These are phyloP conservation scores for Epichloe gansuensis DNA, from an alignment of 2,329 filamentous ascomycete genomes.

Conservation along the genomic window DNA sequence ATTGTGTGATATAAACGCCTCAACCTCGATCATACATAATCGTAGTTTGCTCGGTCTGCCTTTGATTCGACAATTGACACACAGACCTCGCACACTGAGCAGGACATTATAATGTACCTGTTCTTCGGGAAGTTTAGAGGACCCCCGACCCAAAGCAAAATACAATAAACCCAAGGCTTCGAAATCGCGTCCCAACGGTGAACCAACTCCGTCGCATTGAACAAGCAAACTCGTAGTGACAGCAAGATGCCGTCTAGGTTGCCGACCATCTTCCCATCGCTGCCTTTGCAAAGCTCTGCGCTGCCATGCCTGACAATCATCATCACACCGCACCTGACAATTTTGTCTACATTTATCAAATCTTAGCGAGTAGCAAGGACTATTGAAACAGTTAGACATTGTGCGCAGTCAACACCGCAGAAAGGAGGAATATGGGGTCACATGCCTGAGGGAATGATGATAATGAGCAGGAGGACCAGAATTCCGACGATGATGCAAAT, in stretches of 20 bases:
- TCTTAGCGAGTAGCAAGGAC: slow-evolving; percentile 24
- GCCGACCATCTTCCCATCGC: neutral
- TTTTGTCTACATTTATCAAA: slow-evolving; percentile 6
- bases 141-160: slow-evolving; percentile 16
- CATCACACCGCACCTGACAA: neutral
- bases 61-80: neutral
- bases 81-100: neutral
- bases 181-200: slow-evolving; percentile 11
- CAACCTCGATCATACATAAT: slow-evolving; percentile 32
- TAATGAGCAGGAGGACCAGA: slow-evolving; percentile 81
- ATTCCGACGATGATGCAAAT: slow-evolving; percentile 89
- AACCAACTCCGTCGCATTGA: slow-evolving; percentile 25
- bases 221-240: slow-evolving; percentile 16
- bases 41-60: neutral
- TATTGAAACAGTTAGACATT: slow-evolving; percentile 6
- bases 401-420: neutral
- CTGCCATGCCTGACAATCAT: neutral
- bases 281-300: neutral
- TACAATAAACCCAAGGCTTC: slow-evolving; percentile 8
- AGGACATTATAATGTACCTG: neutral
- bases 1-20: slow-evolving; percentile 35
- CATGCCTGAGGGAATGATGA: slow-evolving; percentile 83
- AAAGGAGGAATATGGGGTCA: neutral
- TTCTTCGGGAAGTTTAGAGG: neutral
- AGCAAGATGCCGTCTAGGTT: neutral